Evolutionary conservation across 176 grass and related monocot species (phyloP), one percentile per base, ranked within the genome.

Genomic region (Puya raimondii): DNA sequence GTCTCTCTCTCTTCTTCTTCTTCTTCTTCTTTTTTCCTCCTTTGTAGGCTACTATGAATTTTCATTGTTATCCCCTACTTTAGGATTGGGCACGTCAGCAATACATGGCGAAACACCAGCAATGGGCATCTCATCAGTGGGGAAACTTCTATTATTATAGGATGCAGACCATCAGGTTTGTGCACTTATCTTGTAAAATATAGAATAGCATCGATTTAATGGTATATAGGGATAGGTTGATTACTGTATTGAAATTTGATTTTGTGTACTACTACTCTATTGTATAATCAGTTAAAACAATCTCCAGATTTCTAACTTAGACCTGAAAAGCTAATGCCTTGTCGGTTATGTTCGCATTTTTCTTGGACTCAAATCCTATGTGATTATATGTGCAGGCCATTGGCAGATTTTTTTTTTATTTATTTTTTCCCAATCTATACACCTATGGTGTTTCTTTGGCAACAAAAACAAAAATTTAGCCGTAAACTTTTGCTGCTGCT

Each of bases 91-190:
- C 94, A 52, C 86, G 88, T 75, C 83, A 99, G 71, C 87, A 99
- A 72, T 99, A 99, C 13, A 82, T 93, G 42, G 84, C 89, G 64
- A 99, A 99, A 79, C 94, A 99, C 74, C 94, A 93, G 70, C 94
- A 99, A 50, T 99, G 94, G 94, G 82, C 89, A 49, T 99, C 94
- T 21, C 94, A 99, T 61, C 89, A 93, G 72, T 99, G 94, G 94
- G 94, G 94, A 73, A 99, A 99, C 74, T 99, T 99, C 71, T 93
- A 90, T 75, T 99, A 99, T 83, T 99, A 93, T 66, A 88, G 84
- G 68, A 93, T 97, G 94, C 85, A 90, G 52, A 93, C 80, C 69
- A 99, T 99, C 78, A 90, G 94, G 94, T 99, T 23, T 72, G 65
- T 73, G 42, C 20, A 53, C 66, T 70, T 63, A 5, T 72, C 23